Evolutionary conservation across 495 filamentous ascomycete species (phyloP).

Genomic region (Chaetomium cochliodes): DNA sequence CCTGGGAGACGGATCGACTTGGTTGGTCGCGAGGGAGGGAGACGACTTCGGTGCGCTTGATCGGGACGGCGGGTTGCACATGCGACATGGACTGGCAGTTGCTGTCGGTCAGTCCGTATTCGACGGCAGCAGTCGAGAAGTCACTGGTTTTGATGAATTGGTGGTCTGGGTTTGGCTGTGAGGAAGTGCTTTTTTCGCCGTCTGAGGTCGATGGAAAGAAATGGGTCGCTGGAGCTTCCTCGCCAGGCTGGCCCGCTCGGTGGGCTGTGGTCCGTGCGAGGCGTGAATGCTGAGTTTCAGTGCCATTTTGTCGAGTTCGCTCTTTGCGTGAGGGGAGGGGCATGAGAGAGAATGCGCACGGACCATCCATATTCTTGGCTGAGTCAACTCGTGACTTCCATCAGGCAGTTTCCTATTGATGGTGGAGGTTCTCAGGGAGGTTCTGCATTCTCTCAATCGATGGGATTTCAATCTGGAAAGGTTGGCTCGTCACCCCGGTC

Average conservation of each 20-base stretch:
- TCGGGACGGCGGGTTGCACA: constrained; percentile 1
- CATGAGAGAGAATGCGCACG: too few species aligned
- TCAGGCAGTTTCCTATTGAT: too few species aligned
- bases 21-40: not conserved
- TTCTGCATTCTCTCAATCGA: too few species aligned
- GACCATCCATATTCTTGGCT: too few species aligned
- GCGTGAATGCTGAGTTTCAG: not conserved
- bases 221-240: constrained; percentile 34
- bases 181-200: constrained; percentile 34
- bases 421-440: too few species aligned
- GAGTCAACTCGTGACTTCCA: too few species aligned
- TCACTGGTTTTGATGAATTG: constrained; percentile 29
- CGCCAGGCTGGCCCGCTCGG: constrained; percentile 11
- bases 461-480: too few species aligned
- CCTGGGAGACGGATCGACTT: not conserved
- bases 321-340: too few species aligned
- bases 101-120: constrained; percentile 16
- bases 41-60: not conserved
- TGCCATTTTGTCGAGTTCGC: not conserved
- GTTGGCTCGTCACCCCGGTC: too few species aligned
- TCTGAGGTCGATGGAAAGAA: constrained; percentile 39
- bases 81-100: constrained; percentile 2
- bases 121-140: constrained; percentile 17
- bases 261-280: constrained; percentile 24
- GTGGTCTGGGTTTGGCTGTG: constrained; percentile 19